A percentile compares a stretch with the other conserved stretches of the same genome.
Evolutionary conservation across 1,284 basidiomycete genomes (phyloP).

Genomic region (Pyrrhoderma noxium): DNA sequence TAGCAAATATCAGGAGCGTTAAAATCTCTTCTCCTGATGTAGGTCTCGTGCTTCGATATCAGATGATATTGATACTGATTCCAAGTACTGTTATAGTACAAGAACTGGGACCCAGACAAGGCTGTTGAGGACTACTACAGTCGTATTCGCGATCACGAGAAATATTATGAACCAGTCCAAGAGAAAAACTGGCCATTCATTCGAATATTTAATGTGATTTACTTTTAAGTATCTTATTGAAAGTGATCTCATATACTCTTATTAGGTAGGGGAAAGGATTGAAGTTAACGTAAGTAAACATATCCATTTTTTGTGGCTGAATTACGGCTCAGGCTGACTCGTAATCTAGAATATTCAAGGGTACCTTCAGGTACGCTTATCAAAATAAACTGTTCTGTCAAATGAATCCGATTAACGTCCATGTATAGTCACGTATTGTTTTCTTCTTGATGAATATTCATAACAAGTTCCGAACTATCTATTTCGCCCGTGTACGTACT

Average conservation of each 20-base stretch:
- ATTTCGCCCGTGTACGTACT: slow-evolving; percentile 79
- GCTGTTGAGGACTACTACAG: slow-evolving; percentile 88
- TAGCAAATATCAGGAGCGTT: slow-evolving; percentile 91
- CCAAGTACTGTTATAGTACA: slow-evolving; percentile 54
- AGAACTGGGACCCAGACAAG: slow-evolving; percentile 85
- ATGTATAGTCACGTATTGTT: slow-evolving; percentile 75
- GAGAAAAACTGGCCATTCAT: slow-evolving; percentile 87
- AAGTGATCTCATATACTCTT: not conserved
- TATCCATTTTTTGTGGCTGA: not conserved
- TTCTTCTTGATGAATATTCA: slow-evolving; percentile 99
- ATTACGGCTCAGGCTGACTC: not conserved
- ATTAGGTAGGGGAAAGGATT: slow-evolving; percentile 85
- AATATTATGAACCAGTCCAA: slow-evolving; percentile 83
- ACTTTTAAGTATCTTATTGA: not conserved
- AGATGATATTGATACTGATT: not conserved
- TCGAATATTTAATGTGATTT: slow-evolving; percentile 83
- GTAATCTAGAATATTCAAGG: slow-evolving; percentile 71
- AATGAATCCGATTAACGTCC: not conserved
- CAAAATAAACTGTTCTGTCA: not conserved
- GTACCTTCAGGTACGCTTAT: slow-evolving; percentile 58
- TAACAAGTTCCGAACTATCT: slow-evolving; percentile 84
- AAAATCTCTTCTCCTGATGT: slow-evolving; percentile 98
- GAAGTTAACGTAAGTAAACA: slow-evolving; percentile 68
- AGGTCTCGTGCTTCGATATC: slow-evolving; percentile 28
- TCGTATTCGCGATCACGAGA: slow-evolving; percentile 86